A percentile compares a stretch with the other conserved stretches of the same genome.
These are phyloP conservation scores for Austroboletus novae-zelandiae DNA, from an alignment of 1,284 basidiomycete genomes.

Conservation along the genomic window DNA sequence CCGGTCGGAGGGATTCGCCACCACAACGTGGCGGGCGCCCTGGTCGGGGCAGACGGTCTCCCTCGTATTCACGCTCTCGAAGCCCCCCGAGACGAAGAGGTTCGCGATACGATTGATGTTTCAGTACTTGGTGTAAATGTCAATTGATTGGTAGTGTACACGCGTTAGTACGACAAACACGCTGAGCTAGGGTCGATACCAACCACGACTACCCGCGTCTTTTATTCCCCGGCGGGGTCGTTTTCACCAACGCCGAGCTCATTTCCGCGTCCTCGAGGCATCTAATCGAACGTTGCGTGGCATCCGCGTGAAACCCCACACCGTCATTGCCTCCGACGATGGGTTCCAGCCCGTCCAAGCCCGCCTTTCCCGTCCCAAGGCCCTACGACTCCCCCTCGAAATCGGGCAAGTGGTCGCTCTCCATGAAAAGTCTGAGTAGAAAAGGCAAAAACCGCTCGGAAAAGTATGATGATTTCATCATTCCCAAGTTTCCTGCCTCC, in stretches of 20 bases:
- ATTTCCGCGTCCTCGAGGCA: constrained; percentile 9
- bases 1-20: constrained; percentile 46
- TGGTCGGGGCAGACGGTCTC: constrained; percentile 38
- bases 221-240: neutral
- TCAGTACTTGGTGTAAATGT: constrained; percentile 8
- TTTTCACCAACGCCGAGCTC: neutral
- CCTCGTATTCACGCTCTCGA: constrained; percentile 32
- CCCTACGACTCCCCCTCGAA: constrained; percentile 8
- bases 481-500: constrained; percentile 15
- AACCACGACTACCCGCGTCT: neutral
- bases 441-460: constrained; percentile 15
- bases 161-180: too few species aligned
- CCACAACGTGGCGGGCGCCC: constrained; percentile 40
- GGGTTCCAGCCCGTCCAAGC: constrained; percentile 25
- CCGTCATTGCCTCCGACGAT: constrained; percentile 8
- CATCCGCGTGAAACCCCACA: neutral
- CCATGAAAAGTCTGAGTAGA: constrained; percentile 14
- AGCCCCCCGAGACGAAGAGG: constrained; percentile 34
- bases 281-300: constrained; percentile 11
- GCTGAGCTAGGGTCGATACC: neutral
- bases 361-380: constrained; percentile 24
- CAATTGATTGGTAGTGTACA: neutral
- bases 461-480: constrained; percentile 15
- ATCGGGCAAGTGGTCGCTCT: constrained; percentile 19
- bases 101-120: constrained; percentile 32